These are phyloP conservation scores for Triglochin maritima DNA, from an alignment of 106 monocot genomes.

Conservation along the genomic window DNA sequence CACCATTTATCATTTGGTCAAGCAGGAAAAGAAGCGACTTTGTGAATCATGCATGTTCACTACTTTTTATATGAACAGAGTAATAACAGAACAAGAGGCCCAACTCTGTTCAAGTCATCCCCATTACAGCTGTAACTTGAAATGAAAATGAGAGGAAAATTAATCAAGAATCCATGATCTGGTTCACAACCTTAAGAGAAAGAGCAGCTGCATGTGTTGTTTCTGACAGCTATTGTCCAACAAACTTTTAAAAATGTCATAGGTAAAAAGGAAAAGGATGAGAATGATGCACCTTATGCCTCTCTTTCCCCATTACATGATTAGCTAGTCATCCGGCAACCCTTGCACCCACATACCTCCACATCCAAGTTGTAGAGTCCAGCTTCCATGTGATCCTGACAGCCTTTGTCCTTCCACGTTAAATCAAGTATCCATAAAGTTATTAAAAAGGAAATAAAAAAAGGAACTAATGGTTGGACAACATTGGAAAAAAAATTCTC, in stretches of 20 bases:
- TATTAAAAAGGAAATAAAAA: too few species aligned
- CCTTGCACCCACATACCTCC: not conserved
- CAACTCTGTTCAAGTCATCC: not conserved
- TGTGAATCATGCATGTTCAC: too few species aligned
- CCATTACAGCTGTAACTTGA: not conserved
- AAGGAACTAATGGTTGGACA: too few species aligned
- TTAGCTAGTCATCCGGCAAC: not conserved
- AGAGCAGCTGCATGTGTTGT: not conserved
- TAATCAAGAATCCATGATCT: not conserved
- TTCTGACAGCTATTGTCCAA: not conserved
- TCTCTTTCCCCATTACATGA: constrained; percentile 4
- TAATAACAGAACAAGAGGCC: not conserved
- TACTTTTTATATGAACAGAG: too few species aligned
- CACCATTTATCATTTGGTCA: too few species aligned
- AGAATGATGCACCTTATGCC: not conserved
- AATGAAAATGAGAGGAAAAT: not conserved
- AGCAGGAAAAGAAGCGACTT: too few species aligned
- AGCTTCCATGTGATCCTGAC: constrained; percentile 7
- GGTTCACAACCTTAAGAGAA: not conserved
- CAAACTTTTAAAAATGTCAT: constrained; percentile 1
- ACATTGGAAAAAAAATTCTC: too few species aligned
- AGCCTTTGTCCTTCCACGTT: not conserved
- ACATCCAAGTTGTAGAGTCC: not conserved
- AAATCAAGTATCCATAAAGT: too few species aligned
- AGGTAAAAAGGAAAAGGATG: not conserved